Percentiles rank a stretch among this genome's conserved stretches.
These are phyloP conservation scores for Coemansia sp. DNA, from an alignment of 192 early-diverging fungal genomes.

Conservation along the genomic window DNA sequence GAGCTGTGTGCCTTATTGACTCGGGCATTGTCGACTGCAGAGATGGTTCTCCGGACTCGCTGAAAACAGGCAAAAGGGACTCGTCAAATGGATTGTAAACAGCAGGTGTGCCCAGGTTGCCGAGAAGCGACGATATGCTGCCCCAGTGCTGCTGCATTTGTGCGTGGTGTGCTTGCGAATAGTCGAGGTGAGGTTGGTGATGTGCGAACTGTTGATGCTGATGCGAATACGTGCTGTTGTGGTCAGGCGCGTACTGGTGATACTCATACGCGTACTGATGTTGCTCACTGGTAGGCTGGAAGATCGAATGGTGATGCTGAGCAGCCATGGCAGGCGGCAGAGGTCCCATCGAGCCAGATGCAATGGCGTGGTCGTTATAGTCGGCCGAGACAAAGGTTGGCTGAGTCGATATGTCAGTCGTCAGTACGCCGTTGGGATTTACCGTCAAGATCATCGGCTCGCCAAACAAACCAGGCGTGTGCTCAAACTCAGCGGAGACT, in stretches of 20 bases:
- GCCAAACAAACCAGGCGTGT: conserved; percentile 16
- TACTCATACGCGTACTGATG: not conserved
- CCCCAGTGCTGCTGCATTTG: conserved; percentile 5
- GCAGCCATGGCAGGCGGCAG: not conserved
- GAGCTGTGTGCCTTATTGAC: not conserved
- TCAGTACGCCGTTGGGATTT: conserved; percentile 3
- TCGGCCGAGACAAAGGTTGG: conserved; percentile 8
- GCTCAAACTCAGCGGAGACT: conserved; percentile 11
- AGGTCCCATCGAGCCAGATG: not conserved
- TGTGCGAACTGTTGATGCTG: conserved; percentile 7
- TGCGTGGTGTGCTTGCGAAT: conserved; percentile 10
- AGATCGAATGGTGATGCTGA: not conserved
- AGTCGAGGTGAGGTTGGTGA: conserved; percentile 8
- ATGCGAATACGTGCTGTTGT: not conserved
- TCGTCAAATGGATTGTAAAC: not conserved
- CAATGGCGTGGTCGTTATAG: conserved; percentile 1
- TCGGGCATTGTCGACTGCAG: conserved; percentile 2
- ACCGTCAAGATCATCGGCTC: conserved; percentile 24
- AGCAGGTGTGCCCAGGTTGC: not conserved
- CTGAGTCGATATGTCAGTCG: not conserved
- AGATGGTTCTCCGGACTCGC: not conserved
- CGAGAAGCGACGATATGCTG: not conserved
- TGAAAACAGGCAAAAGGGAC: not conserved
- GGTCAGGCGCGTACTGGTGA: not conserved
- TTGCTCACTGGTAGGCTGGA: not conserved